Percentiles rank a stretch among this genome's conserved stretches.
Evolutionary conservation across 225 moss, liverwort and hornwort species (phyloP).

Genomic region (Marchantia polymorpha): DNA sequence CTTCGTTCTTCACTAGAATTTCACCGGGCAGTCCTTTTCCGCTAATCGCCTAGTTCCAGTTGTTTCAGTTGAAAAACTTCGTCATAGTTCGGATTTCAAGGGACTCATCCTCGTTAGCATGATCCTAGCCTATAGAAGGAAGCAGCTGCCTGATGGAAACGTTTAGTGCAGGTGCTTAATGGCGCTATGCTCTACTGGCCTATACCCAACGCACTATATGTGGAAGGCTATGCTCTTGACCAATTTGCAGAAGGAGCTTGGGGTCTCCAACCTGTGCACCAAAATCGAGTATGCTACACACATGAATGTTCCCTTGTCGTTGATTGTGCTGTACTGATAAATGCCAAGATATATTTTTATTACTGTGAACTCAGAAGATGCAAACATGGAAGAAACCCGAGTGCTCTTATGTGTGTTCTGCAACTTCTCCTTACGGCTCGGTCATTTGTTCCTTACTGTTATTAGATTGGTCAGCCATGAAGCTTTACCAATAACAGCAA

Average conservation of each 20-base stretch:
- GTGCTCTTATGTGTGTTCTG: no score
- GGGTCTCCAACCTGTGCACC: conserved; percentile 95
- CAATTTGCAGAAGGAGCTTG: conserved; percentile 88
- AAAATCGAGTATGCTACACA: conserved; percentile 58
- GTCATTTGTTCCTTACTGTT: background rate
- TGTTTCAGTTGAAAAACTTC: no score
- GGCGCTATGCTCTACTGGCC: conserved; percentile 98
- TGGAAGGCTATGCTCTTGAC: conserved; percentile 89
- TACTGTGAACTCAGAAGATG: no score
- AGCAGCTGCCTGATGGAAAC: background rate
- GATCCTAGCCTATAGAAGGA: background rate
- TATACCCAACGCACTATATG: conserved; percentile 70
- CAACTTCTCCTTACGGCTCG: background rate
- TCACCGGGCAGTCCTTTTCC: no score
- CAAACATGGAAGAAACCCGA: no score
- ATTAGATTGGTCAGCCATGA: background rate
- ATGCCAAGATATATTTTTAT: no score
- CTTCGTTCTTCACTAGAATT: background rate
- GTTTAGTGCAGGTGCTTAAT: conserved; percentile 66
- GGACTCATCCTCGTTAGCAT: background rate
- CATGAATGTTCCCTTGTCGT: background rate
- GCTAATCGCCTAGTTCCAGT: no score
- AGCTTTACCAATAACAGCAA: no score
- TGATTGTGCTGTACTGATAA: background rate
- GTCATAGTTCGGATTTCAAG: no score